phyloP scores from a whole-genome alignment of 371 early-diverging fungal genomes.

The Circinella minor region DNA sequence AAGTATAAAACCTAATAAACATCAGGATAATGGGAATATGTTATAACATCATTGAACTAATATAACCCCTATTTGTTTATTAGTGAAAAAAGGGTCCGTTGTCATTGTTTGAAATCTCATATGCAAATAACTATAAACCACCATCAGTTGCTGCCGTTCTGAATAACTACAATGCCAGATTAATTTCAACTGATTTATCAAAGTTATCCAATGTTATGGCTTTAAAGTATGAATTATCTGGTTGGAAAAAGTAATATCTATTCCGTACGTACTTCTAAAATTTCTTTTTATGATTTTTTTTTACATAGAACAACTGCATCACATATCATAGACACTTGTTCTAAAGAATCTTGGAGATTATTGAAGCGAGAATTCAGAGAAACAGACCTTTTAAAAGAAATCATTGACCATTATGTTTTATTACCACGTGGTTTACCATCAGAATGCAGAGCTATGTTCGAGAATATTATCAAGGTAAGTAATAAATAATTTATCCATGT shows the following conservation, averaged over 20 bases:
- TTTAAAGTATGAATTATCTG: neutral
- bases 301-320: neutral
- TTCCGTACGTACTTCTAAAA: neutral
- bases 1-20: neutral
- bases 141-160: neutral
- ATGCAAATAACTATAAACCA: neutral
- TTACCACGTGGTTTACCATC: neutral
- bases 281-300: neutral
- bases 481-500: neutral
- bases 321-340: neutral
- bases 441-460: slow-evolving; percentile 1
- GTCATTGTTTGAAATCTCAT: neutral
- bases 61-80: neutral
- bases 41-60: neutral
- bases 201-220: neutral
- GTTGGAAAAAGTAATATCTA: neutral
- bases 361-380: neutral
- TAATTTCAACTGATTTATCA: neutral
- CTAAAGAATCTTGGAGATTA: neutral
- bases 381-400: neutral
- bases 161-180: neutral
- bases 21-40: too few relatives aligned
- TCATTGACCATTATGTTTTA: neutral
- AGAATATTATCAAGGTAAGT: slow-evolving; percentile 5
- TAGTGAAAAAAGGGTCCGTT: neutral